Evolutionary conservation across 306 rosid genomes (phyloP).

Genomic region (Prunus armeniaca): DNA sequence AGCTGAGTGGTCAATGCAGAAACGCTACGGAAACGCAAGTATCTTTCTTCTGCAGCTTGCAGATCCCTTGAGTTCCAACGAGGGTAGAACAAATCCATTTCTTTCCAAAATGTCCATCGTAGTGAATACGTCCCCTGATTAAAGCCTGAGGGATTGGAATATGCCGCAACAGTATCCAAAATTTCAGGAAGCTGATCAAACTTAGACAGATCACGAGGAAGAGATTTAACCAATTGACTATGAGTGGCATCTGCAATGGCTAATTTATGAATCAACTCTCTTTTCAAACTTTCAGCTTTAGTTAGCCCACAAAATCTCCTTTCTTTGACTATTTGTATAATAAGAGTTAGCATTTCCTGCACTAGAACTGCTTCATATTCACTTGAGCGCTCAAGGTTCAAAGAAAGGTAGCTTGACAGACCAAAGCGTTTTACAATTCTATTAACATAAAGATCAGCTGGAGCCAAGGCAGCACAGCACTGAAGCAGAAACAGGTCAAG

Average conservation of each 20-base stretch:
- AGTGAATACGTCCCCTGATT: conserved; percentile 97
- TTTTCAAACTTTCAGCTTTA: conserved; percentile 75
- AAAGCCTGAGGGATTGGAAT: conserved; percentile 87
- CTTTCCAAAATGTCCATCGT: conserved; percentile 77
- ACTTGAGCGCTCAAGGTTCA: conserved; percentile 60
- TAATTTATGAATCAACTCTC: conserved; percentile 79
- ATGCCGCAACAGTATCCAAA: conserved; percentile 63
- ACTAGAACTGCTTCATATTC: conserved; percentile 85
- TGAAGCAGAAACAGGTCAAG: conserved; percentile 95
- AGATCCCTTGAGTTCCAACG: conserved; percentile 94
- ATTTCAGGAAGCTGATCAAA: conserved; percentile 68
- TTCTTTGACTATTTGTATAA: conserved; percentile 87
- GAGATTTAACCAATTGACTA: conserved; percentile 90
- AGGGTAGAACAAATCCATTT: conserved; percentile 85
- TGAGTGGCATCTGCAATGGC: conserved; percentile 84
- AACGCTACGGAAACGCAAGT: conserved; percentile 62
- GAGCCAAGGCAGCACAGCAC: conserved; percentile 93
- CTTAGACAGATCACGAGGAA: conserved; percentile 88
- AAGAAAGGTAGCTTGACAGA: conserved; percentile 62
- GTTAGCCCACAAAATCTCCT: conserved; percentile 89
- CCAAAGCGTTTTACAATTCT: conserved; percentile 89
- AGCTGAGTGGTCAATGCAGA: conserved; percentile 70
- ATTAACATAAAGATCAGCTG: conserved; percentile 66
- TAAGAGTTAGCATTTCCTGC: conserved; percentile 91
- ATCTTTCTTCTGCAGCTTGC: conserved; percentile 97